These are phyloP conservation scores for Moesziomyces sp. DNA, from an alignment of 1,284 basidiomycete species.

Conservation along the genomic window DNA sequence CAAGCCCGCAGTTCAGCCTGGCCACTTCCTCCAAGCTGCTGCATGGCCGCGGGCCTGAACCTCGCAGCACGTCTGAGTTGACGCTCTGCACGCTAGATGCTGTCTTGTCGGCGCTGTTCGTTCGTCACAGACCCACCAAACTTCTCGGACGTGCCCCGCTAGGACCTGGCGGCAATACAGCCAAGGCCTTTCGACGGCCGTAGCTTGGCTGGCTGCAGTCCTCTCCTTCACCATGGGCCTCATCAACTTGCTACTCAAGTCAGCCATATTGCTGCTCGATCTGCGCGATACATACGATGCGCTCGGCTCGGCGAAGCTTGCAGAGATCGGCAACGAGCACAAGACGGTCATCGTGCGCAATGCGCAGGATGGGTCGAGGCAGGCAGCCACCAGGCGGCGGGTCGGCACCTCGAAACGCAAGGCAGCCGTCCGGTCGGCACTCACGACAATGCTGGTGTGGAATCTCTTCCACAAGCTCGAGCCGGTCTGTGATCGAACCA, in stretches of 20 bases:
- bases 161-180: no score
- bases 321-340: constrained; percentile 36
- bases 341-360: constrained; percentile 29
- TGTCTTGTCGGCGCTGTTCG: no score
- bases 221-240: constrained; percentile 23
- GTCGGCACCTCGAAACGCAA: constrained; percentile 35
- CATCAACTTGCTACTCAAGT: constrained; percentile 38
- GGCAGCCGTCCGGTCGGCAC: constrained; percentile 30
- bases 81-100: no score
- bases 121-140: no score
- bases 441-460: constrained; percentile 42
- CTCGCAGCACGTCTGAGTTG: no score
- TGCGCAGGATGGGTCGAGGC: constrained; percentile 29
- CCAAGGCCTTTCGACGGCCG: no score
- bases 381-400: constrained; percentile 17
- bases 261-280: constrained; percentile 34
- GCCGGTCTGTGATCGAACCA: constrained; percentile 34
- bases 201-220: no score
- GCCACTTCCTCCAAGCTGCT: no score
- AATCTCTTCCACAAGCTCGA: constrained; percentile 43
- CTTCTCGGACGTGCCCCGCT: no score
- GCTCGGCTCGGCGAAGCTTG: constrained; percentile 23
- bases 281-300: constrained; percentile 36
- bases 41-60: no score
- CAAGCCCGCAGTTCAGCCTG: no score